These are phyloP conservation scores for Trebouxia sp. DNA, from an alignment of 139 green algal genomes.

Conservation along the genomic window DNA sequence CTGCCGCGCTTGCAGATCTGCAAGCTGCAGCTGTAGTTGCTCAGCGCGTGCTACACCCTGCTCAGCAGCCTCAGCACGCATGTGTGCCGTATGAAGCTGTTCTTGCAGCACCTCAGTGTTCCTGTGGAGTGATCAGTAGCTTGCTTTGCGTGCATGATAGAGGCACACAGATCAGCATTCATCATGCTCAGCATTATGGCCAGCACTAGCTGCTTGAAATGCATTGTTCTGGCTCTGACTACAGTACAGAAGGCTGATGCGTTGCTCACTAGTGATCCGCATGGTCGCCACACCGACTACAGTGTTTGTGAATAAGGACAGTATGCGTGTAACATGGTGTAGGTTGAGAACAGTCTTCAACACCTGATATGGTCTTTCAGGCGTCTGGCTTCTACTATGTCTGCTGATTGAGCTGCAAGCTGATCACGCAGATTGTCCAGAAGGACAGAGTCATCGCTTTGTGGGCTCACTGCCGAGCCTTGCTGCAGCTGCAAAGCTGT, in stretches of 20 bases:
- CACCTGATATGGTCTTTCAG: constrained; percentile 29
- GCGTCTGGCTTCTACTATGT: constrained; percentile 9
- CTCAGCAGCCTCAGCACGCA: not conserved
- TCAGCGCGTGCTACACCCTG: not conserved
- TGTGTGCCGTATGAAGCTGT: constrained; percentile 17
- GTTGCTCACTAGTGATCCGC: too few species aligned
- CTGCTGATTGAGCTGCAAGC: constrained; percentile 3
- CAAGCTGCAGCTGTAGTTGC: not conserved
- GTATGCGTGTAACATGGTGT: not conserved
- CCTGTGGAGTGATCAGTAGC: not conserved
- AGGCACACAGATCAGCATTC: not conserved
- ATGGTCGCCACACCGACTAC: too few species aligned
- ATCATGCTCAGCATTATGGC: not conserved
- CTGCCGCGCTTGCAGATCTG: constrained; percentile 13
- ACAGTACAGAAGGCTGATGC: too few species aligned
- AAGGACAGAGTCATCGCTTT: not conserved
- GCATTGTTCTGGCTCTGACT: too few species aligned
- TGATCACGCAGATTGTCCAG: constrained; percentile 28
- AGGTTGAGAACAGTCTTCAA: not conserved
- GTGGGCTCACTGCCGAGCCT: not conserved
- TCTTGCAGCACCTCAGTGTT: constrained; percentile 25
- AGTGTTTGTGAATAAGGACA: not conserved
- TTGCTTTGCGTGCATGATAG: not conserved
- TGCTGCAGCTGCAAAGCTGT: not conserved
- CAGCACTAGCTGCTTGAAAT: not conserved